Percentiles rank a stretch among this genome's conserved stretches.
Conservation (phyloP, 1,139 yeast species). For the Pichia sp. region DNA sequence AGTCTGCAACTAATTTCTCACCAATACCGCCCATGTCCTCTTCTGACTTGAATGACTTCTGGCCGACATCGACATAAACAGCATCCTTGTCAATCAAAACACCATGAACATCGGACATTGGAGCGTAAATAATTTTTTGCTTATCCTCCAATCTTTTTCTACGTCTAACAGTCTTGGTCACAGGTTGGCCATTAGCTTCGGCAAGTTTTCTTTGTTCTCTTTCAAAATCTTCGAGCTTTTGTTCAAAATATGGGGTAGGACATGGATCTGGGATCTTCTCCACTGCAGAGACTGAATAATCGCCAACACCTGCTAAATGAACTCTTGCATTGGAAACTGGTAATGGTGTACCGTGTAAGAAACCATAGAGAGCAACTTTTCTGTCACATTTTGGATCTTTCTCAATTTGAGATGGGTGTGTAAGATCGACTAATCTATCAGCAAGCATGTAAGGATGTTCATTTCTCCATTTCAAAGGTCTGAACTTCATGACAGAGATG, state of each 20-base stretch:
- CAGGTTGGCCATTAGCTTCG: constrained; percentile 48
- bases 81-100: constrained; percentile 96
- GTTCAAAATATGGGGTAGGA: constrained; percentile 92
- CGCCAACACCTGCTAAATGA: constrained; percentile 97
- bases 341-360: constrained; percentile 88
- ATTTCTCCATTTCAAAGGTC: constrained; percentile 98
- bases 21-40: constrained; percentile 50
- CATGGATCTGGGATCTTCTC: constrained; percentile 98
- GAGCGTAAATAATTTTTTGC: constrained; percentile 92
- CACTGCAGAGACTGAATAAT: constrained; percentile 62
- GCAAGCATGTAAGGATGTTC: constrained; percentile 94
- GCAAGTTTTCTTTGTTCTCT: constrained; percentile 61
- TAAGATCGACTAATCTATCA: constrained; percentile 90
- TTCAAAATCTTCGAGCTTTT: constrained; percentile 71
- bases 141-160: constrained; percentile 90
- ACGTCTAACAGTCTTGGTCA: constrained; percentile 47
- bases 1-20: constrained; percentile 72
- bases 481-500: constrained; percentile 93
- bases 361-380: constrained; percentile 88
- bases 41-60: constrained; percentile 39
- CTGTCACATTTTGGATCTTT: constrained; percentile 79
- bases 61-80: constrained; percentile 88
- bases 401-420: constrained; percentile 81
- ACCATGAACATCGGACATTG: constrained; percentile 99
- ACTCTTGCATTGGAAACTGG: constrained; percentile 67